Base-by-base conservation (phyloP, 2,329 filamentous ascomycete species). In the Alternaria sp. region DNA sequence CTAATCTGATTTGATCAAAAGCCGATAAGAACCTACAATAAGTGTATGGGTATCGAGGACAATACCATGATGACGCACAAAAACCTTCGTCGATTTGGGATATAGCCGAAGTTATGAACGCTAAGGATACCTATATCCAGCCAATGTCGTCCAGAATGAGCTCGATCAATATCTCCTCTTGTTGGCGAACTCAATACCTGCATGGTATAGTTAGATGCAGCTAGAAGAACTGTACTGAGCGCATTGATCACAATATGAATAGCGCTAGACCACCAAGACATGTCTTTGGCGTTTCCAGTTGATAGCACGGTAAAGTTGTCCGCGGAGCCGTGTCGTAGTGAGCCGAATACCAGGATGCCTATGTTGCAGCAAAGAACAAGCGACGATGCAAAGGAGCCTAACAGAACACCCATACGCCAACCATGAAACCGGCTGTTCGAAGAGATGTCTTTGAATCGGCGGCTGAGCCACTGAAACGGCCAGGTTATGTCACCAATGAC, bases 211-310 rank as follows among this genome's bases (percentile, higher is more conserved):
- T 70, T 76, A 26, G 67, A 72, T 4, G 65, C 66, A 9, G 58
- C 65, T 7, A 76, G 32, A 5, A 76, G 44, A 4, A 72, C 26
- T 4, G 73, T 74, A 36, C 81, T 81, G 25, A 85, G 69, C 0
- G 77, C 66, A 72, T 87, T 87, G 68, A 88, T 82, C 1, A 80
- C 55, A 15, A 86, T 67, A 68, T 87, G 85, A 0, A 83, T 45
- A 4, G 43, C 17, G 19, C 17, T 45, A 45, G 43, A 21, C 43
- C 43, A 45, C 17, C 43, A 45, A 13, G 43, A 45, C 43, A 45
- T 45, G 11, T 45, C 17, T 4, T 45, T 8, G 17, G 6, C 10
- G 0, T 21, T 45, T 21, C 43, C n/a, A 21, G 43, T 21, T 12
- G 17, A 21, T 7, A 45, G 17, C n/a, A 45, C 17, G 5, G 17